phyloP scores from a whole-genome alignment of 2,329 filamentous ascomycete species.

The Paracorniculantispora psalliotae region DNA sequence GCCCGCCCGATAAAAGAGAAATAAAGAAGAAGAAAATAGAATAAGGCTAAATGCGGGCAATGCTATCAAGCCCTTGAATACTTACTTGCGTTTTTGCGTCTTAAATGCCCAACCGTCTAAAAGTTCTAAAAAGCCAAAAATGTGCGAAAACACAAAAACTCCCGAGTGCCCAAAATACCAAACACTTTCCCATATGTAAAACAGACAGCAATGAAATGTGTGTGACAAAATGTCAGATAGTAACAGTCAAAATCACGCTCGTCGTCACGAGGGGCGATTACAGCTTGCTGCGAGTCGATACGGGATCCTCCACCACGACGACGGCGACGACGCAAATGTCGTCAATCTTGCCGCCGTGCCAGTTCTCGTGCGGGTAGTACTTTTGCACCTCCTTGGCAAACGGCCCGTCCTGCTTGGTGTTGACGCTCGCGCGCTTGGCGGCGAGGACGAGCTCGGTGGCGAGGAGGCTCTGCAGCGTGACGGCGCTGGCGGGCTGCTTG shows the following conservation, averaged over 20 bases:
- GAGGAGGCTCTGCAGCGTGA: slow-evolving; percentile 69
- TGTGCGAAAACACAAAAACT: not conserved
- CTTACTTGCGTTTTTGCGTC: slow-evolving; percentile 4
- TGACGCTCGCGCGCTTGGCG: slow-evolving; percentile 79
- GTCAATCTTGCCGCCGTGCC: slow-evolving; percentile 89
- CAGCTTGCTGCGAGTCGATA: slow-evolving; percentile 29
- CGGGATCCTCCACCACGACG: slow-evolving; percentile 58
- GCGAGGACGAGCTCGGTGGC: slow-evolving; percentile 75
- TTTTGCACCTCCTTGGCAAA: slow-evolving; percentile 93
- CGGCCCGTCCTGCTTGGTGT: slow-evolving; percentile 77
- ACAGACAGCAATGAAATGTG: not conserved
- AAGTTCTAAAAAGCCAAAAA: not conserved
- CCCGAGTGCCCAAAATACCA: not conserved
- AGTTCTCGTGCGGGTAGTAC: slow-evolving; percentile 79
- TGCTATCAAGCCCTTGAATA: not conserved
- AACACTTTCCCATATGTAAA: not conserved
- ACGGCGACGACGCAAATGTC: slow-evolving; percentile 87
- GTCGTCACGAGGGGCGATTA: slow-evolving; percentile 14
- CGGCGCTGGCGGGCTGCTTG: slow-evolving; percentile 23
- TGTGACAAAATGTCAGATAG: not conserved
- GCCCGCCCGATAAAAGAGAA: not conserved
- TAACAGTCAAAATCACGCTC: not conserved
- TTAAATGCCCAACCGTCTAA: slow-evolving; percentile 7
- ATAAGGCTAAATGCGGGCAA: not conserved
- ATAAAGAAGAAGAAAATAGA: not conserved